These are phyloP conservation scores for Polygonum maritimum DNA, from an alignment of 148 eudicot species.

Conservation along the genomic window DNA sequence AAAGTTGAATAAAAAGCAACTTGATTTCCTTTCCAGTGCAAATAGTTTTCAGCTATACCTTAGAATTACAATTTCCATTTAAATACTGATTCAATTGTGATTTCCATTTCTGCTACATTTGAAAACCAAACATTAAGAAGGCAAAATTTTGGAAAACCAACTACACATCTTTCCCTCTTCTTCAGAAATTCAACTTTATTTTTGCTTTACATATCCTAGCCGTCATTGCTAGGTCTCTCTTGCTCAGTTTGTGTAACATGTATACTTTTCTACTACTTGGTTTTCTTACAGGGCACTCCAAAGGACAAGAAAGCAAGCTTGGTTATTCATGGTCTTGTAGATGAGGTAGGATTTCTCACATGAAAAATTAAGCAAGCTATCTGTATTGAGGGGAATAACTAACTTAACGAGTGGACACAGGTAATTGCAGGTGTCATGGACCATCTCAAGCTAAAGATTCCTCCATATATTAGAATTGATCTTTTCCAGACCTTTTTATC, in stretches of 20 bases:
- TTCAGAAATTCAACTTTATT: not conserved
- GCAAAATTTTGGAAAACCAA: not conserved
- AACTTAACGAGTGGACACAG: conserved; percentile 30
- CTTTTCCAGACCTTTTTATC: conserved; percentile 61
- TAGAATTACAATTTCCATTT: not conserved
- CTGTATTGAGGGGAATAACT: not conserved
- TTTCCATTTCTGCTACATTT: not conserved
- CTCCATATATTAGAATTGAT: conserved; percentile 82
- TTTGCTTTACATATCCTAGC: not conserved
- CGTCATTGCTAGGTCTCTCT: not conserved
- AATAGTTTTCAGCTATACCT: not conserved
- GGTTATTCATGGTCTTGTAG: conserved; percentile 85
- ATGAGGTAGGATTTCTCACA: conserved; percentile 42
- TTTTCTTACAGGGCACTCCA: conserved; percentile 66
- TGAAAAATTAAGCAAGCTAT: not conserved
- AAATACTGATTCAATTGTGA: not conserved
- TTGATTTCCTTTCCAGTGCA: not conserved
- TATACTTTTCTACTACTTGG: not conserved
- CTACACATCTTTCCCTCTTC: not conserved
- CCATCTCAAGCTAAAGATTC: conserved; percentile 54
- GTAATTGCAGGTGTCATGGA: conserved; percentile 78
- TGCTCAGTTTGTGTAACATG: conserved; percentile 2
- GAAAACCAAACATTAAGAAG: not conserved
- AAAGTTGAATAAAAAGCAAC: not conserved
- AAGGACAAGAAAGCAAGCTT: conserved; percentile 86